Evolutionary conservation across 2,329 filamentous ascomycete genomes (phyloP).

Genomic region (Lasiodiplodia sp.): DNA sequence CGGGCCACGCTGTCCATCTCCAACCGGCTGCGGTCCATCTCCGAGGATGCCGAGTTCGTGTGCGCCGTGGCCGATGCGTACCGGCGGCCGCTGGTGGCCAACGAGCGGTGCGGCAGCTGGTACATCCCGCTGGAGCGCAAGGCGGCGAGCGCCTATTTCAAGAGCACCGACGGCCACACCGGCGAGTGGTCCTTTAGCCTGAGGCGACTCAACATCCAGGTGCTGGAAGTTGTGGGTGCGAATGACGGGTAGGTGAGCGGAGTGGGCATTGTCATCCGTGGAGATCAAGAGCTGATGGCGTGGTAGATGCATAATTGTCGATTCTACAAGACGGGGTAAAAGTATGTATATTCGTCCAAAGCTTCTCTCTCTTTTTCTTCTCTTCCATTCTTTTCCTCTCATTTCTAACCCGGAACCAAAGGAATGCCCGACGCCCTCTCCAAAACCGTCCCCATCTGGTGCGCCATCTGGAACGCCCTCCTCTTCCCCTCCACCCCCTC

Average conservation of each 20-base stretch:
- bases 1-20: constrained; percentile 77
- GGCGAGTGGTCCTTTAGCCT: constrained; percentile 91
- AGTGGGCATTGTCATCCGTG: too few species aligned
- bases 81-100: constrained; percentile 78
- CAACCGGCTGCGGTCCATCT: constrained; percentile 84
- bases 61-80: constrained; percentile 63
- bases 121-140: constrained; percentile 76
- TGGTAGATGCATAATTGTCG: constrained; percentile 78
- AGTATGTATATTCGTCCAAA: constrained; percentile 55
- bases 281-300: background rate
- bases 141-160: constrained; percentile 86
- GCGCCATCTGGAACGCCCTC: constrained; percentile 79
- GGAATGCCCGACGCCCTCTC: constrained; percentile 93
- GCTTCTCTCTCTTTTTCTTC: background rate
- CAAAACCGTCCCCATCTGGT: constrained; percentile 95
- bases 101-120: constrained; percentile 96
- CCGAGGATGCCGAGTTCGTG: constrained; percentile 78
- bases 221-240: constrained; percentile 72
- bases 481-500: constrained; percentile 72
- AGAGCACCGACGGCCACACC: constrained; percentile 94
- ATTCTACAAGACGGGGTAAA: constrained; percentile 92
- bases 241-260: constrained; percentile 67
- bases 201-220: constrained; percentile 81
- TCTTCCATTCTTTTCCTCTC: background rate
- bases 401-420: constrained; percentile 39